These are phyloP conservation scores for Penicillium sp. DNA, from an alignment of 2,329 filamentous ascomycete species.

Conservation along the genomic window DNA sequence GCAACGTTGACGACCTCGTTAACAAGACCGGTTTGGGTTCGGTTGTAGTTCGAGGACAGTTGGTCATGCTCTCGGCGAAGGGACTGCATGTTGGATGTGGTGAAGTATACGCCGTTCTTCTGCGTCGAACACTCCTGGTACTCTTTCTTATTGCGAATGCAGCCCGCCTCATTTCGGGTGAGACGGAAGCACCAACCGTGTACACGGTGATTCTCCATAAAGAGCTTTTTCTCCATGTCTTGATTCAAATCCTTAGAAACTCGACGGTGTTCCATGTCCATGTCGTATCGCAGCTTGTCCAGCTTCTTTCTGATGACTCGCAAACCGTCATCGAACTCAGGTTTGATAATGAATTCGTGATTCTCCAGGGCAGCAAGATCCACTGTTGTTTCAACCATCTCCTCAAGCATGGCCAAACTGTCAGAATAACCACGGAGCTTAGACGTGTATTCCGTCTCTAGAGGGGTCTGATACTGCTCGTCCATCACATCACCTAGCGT, in stretches of 20 bases:
- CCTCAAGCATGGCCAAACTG: conserved; percentile 79
- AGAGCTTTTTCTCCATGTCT: conserved; percentile 97
- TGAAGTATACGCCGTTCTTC: conserved; percentile 99
- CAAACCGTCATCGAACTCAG: conserved; percentile 89
- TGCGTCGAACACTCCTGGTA: conserved; percentile 97
- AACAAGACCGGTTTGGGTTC: conserved; percentile 87
- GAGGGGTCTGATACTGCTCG: conserved; percentile 80
- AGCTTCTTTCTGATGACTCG: conserved; percentile 87
- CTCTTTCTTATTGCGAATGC: conserved; percentile 83
- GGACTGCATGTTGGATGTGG: conserved; percentile 74
- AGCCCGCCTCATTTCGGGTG: conserved; percentile 84
- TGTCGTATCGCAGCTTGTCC: conserved; percentile 76
- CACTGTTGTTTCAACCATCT: conserved; percentile 98
- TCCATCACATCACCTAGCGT: conserved; percentile 94
- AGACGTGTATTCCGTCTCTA: conserved; percentile 82
- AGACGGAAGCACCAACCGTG: conserved; percentile 96
- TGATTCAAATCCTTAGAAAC: conserved; percentile 80
- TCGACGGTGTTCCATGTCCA: conserved; percentile 74
- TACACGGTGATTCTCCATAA: conserved; percentile 91
- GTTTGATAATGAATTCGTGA: conserved; percentile 98
- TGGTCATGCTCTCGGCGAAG: conserved; percentile 91
- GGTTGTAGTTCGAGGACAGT: conserved; percentile 89
- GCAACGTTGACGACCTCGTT: conserved; percentile 90
- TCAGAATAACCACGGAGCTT: conserved; percentile 75
- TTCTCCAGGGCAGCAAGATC: conserved; percentile 93